phyloP scores from a whole-genome alignment of 352 stramenopile species.

The Globisporangium mamillatum region DNA sequence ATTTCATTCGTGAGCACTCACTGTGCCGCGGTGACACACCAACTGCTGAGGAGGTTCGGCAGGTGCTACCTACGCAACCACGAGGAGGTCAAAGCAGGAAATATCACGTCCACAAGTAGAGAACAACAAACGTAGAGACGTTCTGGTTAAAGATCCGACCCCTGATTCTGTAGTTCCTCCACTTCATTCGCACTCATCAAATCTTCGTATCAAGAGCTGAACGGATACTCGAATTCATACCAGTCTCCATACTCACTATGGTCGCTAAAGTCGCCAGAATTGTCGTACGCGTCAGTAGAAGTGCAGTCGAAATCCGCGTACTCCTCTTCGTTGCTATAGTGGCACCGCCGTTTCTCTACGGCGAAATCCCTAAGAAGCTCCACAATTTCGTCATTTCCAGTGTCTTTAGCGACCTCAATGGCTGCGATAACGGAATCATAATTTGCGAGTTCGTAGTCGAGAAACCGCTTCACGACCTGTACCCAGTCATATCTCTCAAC shows the following conservation, averaged over 20 bases:
- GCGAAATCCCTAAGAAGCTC: not conserved
- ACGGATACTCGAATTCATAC: not conserved
- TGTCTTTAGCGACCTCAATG: not conserved
- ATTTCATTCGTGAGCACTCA: too few relatives aligned
- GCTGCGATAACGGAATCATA: not conserved
- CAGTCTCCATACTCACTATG: not conserved
- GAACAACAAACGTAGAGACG: not conserved
- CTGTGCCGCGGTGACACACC: too few relatives aligned
- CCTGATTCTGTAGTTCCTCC: not conserved
- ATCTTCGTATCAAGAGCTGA: not conserved
- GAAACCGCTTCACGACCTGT: not conserved
- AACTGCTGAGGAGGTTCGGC: too few relatives aligned
- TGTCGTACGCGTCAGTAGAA: not conserved
- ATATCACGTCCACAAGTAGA: not conserved
- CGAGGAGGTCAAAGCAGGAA: not conserved
- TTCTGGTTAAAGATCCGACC: not conserved
- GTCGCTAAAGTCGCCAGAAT: not conserved
- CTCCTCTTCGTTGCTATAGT: not conserved
- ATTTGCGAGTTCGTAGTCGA: not conserved
- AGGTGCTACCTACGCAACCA: not conserved
- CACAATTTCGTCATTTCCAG: not conserved
- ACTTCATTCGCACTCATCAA: not conserved
- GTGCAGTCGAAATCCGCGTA: not conserved
- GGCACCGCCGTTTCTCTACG: not conserved
- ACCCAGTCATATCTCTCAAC: not conserved